These are phyloP conservation scores for Phytophthora constricta DNA, from an alignment of 352 stramenopile species.

Conservation along the genomic window DNA sequence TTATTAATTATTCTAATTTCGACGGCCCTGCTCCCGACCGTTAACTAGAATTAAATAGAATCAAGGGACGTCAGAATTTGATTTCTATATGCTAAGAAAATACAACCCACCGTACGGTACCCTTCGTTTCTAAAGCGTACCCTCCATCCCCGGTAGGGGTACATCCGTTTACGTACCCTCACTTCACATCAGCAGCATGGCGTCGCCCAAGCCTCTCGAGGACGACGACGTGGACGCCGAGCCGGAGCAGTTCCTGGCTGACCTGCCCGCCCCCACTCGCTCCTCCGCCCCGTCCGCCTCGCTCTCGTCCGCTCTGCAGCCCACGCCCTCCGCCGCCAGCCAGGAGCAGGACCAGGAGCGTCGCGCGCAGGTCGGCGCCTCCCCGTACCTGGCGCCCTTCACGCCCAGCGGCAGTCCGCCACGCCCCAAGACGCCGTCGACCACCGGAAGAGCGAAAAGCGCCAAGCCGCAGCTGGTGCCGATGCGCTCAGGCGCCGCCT, in stretches of 20 bases:
- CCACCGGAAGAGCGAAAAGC: constrained; percentile 20
- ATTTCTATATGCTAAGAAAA: no score
- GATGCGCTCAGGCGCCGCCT: constrained; percentile 43
- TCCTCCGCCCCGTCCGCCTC: background rate
- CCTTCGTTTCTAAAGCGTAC: no score
- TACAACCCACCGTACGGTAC: no score
- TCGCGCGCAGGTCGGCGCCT: constrained; percentile 65
- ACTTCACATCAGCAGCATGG: no score
- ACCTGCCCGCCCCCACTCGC: constrained; percentile 27
- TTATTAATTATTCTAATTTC: no score
- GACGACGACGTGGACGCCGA: constrained; percentile 35
- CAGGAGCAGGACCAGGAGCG: constrained; percentile 48
- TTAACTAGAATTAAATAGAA: no score
- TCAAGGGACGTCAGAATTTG: no score
- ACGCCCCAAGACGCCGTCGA: constrained; percentile 62
- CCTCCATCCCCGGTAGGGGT: no score
- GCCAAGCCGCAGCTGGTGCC: constrained; percentile 68
- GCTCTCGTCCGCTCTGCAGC: constrained; percentile 17
- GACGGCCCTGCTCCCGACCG: no score
- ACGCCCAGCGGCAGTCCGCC: constrained; percentile 69
- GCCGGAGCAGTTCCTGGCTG: constrained; percentile 34
- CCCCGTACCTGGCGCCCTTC: constrained; percentile 72
- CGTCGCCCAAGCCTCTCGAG: constrained; percentile 24
- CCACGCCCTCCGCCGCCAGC: constrained; percentile 24
- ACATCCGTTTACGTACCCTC: no score